Conservation (phyloP, 495 filamentous ascomycete species). For the Collariella sp. region DNA sequence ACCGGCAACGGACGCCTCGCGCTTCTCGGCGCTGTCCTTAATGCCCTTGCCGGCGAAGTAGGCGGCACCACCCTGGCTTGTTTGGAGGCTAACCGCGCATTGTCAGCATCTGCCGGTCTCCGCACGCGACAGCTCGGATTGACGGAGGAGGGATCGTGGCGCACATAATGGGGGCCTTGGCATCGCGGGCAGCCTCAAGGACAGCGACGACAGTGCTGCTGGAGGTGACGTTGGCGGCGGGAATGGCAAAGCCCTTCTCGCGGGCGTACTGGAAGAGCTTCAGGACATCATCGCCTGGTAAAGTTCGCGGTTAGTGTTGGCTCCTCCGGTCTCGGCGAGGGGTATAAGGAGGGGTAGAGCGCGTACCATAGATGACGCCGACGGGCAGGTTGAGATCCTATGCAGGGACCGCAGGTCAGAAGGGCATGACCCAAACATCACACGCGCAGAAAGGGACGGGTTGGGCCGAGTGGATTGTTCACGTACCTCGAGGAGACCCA, state of each 20-base stretch:
- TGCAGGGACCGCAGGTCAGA: not conserved
- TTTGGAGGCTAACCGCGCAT: conserved; percentile 46
- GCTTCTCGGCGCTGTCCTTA: conserved; percentile 59
- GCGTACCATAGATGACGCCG: conserved; percentile 18
- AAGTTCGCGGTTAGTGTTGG: not conserved
- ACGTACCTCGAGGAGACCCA: conserved; percentile 16
- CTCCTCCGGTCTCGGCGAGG: conserved; percentile 4
- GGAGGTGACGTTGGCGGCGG: conserved; percentile 80
- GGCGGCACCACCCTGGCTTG: conserved; percentile 87
- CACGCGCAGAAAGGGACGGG: not conserved
- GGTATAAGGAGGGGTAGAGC: not conserved
- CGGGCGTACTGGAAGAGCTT: conserved; percentile 81
- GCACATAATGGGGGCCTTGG: conserved; percentile 70
- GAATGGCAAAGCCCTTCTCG: conserved; percentile 80
- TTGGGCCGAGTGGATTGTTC: not conserved
- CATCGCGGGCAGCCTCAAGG: conserved; percentile 88
- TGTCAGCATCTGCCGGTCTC: conserved; percentile 3
- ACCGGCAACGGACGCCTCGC: conserved; percentile 81
- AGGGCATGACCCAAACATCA: not conserved
- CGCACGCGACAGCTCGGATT: not conserved
- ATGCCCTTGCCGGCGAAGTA: conserved; percentile 95
- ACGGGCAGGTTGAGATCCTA: conserved; percentile 17
- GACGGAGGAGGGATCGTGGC: not conserved
- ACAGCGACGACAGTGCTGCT: conserved; percentile 80
- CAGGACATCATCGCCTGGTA: conserved; percentile 51